phyloP scores from a whole-genome alignment of 2,329 filamentous ascomycete genomes.

The Colletotrichum lini region DNA sequence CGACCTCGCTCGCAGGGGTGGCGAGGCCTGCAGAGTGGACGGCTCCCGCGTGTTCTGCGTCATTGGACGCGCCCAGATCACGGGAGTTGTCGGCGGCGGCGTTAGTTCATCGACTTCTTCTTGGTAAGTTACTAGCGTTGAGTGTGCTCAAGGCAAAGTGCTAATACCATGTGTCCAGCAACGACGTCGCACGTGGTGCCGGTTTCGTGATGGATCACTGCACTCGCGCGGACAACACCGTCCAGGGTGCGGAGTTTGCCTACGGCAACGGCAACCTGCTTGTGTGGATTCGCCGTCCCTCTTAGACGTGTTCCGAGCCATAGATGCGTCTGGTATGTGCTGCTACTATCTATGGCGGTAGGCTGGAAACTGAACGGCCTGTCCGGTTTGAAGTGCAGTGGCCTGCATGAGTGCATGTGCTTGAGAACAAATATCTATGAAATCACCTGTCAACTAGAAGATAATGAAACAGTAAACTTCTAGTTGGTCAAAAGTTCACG shows the following conservation, averaged over 20 bases:
- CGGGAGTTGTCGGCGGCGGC: not conserved
- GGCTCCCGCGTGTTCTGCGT: constrained; percentile 19
- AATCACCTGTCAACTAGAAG: too few species aligned
- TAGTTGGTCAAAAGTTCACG: too few species aligned
- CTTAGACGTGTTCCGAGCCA: too few species aligned
- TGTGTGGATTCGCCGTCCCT: constrained; percentile 14
- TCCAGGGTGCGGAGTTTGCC: constrained; percentile 25
- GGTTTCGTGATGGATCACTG: constrained; percentile 37
- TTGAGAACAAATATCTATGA: too few species aligned
- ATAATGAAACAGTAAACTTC: too few species aligned
- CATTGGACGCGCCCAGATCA: constrained; percentile 18
- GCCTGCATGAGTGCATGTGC: too few species aligned
- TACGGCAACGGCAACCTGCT: constrained; percentile 29
- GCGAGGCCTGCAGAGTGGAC: not conserved
- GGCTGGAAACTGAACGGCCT: too few species aligned
- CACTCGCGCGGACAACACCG: constrained; percentile 38
- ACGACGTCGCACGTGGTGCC: constrained; percentile 39
- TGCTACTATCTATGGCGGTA: too few species aligned
- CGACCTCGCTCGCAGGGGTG: constrained; percentile 20
- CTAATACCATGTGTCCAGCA: not conserved
- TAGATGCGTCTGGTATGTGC: too few species aligned
- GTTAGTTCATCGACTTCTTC: constrained; percentile 4
- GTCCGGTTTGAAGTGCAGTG: too few species aligned
- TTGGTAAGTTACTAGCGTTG: constrained; percentile 12
- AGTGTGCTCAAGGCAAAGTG: not conserved